Conservation (phyloP, 495 filamentous ascomycete species). For the Penicillium parvum region DNA sequence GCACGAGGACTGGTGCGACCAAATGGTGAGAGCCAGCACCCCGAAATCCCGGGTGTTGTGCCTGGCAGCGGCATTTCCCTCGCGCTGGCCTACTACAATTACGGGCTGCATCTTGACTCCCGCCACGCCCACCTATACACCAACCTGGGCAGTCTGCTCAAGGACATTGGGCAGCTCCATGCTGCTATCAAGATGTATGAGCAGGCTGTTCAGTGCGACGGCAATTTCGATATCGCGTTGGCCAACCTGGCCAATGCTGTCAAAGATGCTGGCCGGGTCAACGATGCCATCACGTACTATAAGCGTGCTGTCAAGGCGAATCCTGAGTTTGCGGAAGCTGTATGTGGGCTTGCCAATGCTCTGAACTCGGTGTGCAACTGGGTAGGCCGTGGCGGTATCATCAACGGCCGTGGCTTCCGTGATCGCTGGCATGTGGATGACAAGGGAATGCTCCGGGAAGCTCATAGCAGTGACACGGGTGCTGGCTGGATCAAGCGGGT, state of each 20-base stretch:
- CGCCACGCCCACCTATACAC: conserved; percentile 98
- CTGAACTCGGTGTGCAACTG: conserved; percentile 97
- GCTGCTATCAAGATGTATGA: conserved; percentile 97
- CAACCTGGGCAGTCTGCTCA: conserved; percentile 90
- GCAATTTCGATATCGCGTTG: conserved; percentile 91
- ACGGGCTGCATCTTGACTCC: conserved; percentile 76
- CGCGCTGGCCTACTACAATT: conserved; percentile 91
- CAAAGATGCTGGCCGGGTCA: conserved; percentile 90
- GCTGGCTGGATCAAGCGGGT: conserved; percentile 92
- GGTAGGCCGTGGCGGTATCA: conserved; percentile 82
- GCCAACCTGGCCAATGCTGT: conserved; percentile 98
- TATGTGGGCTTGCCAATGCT: conserved; percentile 93
- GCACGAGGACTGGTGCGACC: conserved; percentile 30
- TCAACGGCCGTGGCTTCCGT: conserved; percentile 61
- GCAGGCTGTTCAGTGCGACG: conserved; percentile 85
- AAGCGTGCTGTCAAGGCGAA: conserved; percentile 83
- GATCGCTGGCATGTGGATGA: conserved; percentile 97
- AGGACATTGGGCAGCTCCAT: conserved; percentile 90
- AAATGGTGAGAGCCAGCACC: conserved; percentile 36
- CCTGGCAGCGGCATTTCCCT: conserved; percentile 85
- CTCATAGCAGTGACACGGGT: conserved; percentile 51
- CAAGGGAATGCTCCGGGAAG: conserved; percentile 76
- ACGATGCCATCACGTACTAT: conserved; percentile 91
- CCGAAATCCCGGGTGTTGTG: conserved; percentile 70
- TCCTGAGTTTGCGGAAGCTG: conserved; percentile 94